Evolutionary conservation across 768 basidiomycete species (phyloP), one percentile per base, ranked within the genome.

Genomic region (Boletus reticulatus): DNA sequence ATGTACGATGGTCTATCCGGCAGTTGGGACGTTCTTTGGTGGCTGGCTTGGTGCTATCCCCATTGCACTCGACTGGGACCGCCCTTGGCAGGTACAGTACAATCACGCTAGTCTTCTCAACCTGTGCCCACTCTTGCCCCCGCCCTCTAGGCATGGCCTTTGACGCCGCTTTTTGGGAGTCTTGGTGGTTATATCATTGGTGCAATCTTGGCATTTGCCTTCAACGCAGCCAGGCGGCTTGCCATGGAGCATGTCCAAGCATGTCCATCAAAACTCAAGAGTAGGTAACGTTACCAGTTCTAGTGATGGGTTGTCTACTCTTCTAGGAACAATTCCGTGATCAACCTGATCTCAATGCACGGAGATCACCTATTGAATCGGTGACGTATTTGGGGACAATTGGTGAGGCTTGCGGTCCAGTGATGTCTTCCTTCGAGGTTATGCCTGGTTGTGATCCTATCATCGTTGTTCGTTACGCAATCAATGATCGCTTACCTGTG

Each of bases 31-130:
- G 0, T 60, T 89, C 42, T 29, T 86, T 19, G 96, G 95, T 6
- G 78, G 81, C 43, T 97, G 94, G 95, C 36, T 80, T 14, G 94
- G 94, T 16, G 84, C 81, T 11, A 77, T 95, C 44, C 91, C 93
- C 3, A 87, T 94, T 44, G 89, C 92, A 0, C 83, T 98, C 17
- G 96, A 98, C 72, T 98, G 96, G 96, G 94, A 94, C 66, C 81
- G 93, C 37, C 92, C 95, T 8, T 98, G 95, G 95, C 96, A 98
- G 88, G 94, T 91, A 50, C 53, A 83, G 43, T 29, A 50, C 53
- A 83, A 45, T 29, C 46, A 24, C 39, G 58, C n/a, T 56, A n/a
- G 51, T 38, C 49, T 50, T 57, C 24, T 48, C 7, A 36, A 22
- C 13, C 22, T 19, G 22, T 22, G n/a, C n/a, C 13, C 9, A n/a